phyloP scores from a whole-genome alignment of 129 eudicot species.

The Glebionis coronaria region DNA sequence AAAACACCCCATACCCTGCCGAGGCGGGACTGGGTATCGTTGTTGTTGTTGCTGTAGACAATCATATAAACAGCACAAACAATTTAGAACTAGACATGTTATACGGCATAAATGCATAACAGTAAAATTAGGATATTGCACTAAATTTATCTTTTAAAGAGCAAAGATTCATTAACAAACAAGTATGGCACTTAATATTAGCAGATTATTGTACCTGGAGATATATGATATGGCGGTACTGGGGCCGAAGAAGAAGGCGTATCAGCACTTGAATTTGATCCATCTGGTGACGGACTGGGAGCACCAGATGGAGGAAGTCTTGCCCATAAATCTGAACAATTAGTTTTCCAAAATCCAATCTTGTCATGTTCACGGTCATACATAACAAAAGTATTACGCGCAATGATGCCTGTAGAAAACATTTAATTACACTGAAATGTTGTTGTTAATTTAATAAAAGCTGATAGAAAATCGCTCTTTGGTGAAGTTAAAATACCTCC shows the following conservation, averaged over 20 bases:
- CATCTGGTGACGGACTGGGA: constrained; percentile 41
- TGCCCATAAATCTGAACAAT: constrained; percentile 93
- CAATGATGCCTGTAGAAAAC: constrained; percentile 63
- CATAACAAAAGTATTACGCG: constrained; percentile 86
- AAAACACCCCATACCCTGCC: no score
- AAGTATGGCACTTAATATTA: background rate
- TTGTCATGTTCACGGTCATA: constrained; percentile 92
- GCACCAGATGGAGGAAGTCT: constrained; percentile 50
- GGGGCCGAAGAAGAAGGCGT: constrained; percentile 58
- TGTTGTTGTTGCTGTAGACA: no score
- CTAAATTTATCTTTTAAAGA: no score
- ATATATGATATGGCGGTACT: constrained; percentile 35
- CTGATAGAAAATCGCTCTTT: background rate
- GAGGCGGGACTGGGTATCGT: no score
- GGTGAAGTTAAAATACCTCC: constrained; percentile 62
- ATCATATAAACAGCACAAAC: constrained; percentile 4
- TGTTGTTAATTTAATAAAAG: background rate
- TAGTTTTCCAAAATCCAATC: constrained; percentile 98
- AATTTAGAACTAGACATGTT: background rate
- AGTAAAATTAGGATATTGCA: constrained; percentile 1
- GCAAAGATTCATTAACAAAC: no score
- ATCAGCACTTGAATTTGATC: constrained; percentile 36
- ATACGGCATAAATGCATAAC: background rate
- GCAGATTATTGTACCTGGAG: constrained; percentile 53
- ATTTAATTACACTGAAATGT: constrained; percentile 2